These are phyloP conservation scores for Mycena vulgaris DNA, from an alignment of 768 basidiomycete genomes.

Conservation along the genomic window DNA sequence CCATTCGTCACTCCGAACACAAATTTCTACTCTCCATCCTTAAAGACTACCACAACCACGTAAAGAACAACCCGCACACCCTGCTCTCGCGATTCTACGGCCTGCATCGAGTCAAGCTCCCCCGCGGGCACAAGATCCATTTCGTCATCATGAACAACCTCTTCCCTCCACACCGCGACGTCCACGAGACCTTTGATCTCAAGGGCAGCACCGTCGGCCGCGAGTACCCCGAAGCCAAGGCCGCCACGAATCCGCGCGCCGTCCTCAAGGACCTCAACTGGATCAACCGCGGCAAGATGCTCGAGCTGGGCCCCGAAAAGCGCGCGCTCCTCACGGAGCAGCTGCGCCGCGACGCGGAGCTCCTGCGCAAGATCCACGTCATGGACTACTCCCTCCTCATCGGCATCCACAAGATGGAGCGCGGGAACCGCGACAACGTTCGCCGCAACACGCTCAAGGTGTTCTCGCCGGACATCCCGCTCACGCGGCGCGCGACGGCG, in stretches of 20 bases:
- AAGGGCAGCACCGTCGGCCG: constrained; percentile 96
- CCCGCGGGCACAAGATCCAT: constrained; percentile 94
- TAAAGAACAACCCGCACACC: constrained; percentile 93
- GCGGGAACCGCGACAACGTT: constrained; percentile 94
- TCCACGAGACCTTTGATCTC: constrained; percentile 98
- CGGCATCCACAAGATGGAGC: constrained; percentile 91
- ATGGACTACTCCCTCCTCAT: constrained; percentile 98
- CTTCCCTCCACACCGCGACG: constrained; percentile 96
- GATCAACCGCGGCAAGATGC: constrained; percentile 82
- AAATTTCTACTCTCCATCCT: constrained; percentile 92
- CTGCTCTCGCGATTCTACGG: constrained; percentile 96
- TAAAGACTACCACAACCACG: constrained; percentile 86
- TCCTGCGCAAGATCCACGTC: constrained; percentile 85
- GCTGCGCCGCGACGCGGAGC: constrained; percentile 87
- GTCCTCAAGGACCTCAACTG: constrained; percentile 98
- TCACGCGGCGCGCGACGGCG: constrained; percentile 70
- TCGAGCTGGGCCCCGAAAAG: constrained; percentile 98
- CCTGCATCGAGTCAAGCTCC: constrained; percentile 96
- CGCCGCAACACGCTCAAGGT: constrained; percentile 92
- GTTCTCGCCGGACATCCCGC: constrained; percentile 88
- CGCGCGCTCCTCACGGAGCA: constrained; percentile 92
- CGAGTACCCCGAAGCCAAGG: constrained; percentile 88
- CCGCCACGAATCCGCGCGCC: constrained; percentile 85
- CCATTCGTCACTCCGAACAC: constrained; percentile 95
- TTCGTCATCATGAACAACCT: constrained; percentile 99